phyloP scores from a whole-genome alignment of 345 rosid species.

The Brassica juncea region DNA sequence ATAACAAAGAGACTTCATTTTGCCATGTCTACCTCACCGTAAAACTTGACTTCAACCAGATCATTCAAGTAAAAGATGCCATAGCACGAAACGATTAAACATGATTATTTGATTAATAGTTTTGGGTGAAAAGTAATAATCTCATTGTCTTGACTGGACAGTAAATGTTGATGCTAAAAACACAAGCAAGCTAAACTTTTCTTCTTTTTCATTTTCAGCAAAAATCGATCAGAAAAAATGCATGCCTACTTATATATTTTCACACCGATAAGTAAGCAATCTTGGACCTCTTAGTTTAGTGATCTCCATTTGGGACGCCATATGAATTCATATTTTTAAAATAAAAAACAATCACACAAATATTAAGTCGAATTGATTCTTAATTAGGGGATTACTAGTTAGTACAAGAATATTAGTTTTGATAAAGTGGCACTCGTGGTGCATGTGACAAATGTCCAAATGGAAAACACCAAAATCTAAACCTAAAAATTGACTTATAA shows the following conservation, averaged over 20 bases:
- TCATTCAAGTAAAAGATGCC: neutral
- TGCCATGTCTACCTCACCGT: neutral
- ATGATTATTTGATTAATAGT: neutral
- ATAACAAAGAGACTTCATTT: neutral
- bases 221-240: neutral
- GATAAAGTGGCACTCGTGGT: neutral
- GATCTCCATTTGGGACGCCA: neutral
- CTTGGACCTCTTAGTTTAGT: neutral
- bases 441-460: constrained; percentile 30
- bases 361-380: neutral
- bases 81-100: neutral
- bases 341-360: neutral
- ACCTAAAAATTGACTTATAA: neutral
- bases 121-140: neutral
- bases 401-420: neutral
- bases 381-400: neutral
- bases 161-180: neutral
- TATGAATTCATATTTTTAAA: neutral
- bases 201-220: neutral
- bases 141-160: neutral
- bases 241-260: neutral
- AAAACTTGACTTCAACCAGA: neutral
- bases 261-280: neutral
- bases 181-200: neutral
- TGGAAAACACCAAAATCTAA: constrained; percentile 21